Evolutionary conservation across 2,329 filamentous ascomycete genomes (phyloP).

Genomic region (Aspergillus tamarii): DNA sequence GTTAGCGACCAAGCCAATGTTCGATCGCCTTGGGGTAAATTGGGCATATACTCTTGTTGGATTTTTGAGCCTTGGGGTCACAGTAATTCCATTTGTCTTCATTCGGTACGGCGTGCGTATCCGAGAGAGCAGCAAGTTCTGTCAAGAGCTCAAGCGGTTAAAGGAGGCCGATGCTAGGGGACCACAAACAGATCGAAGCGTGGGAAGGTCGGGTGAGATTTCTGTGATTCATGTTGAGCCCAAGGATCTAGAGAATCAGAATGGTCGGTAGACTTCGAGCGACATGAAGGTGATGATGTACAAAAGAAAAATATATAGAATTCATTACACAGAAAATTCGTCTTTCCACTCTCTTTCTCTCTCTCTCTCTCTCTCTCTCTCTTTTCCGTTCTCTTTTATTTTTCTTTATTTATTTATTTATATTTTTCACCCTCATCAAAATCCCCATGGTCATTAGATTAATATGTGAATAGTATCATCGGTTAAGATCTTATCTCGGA

Average conservation of each 20-base stretch:
- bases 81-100: slow-evolving; percentile 47
- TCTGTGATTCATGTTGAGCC: background rate
- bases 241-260: background rate
- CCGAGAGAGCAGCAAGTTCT: slow-evolving; percentile 37
- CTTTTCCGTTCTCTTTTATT: background rate
- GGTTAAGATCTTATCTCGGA: background rate
- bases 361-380: background rate
- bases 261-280: background rate
- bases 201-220: background rate
- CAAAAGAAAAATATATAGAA: too few relatives aligned
- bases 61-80: slow-evolving; percentile 38
- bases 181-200: background rate
- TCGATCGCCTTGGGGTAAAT: slow-evolving; percentile 41
- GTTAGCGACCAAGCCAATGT: slow-evolving; percentile 51
- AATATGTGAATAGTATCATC: background rate
- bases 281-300: too few relatives aligned
- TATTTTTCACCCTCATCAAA: background rate
- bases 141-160: slow-evolving; percentile 30
- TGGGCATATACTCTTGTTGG: slow-evolving; percentile 49
- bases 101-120: slow-evolving; percentile 46
- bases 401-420: background rate
- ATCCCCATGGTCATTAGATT: too few relatives aligned
- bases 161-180: slow-evolving; percentile 20
- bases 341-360: too few relatives aligned
- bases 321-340: too few relatives aligned